These are phyloP conservation scores for Rhododendron ferrugineum DNA, from an alignment of 148 eudicot species.

Conservation along the genomic window DNA sequence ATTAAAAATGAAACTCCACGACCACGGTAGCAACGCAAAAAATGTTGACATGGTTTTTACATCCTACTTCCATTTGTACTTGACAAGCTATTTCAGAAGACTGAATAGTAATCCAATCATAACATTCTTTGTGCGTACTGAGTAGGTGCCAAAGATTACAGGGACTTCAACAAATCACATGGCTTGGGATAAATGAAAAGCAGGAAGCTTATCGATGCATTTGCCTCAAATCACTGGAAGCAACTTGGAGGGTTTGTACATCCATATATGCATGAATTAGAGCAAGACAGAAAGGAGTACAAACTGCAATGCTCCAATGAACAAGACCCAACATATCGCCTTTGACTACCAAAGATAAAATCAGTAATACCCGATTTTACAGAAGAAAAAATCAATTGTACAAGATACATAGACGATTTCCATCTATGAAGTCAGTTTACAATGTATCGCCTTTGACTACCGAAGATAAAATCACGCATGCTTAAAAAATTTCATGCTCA, in stretches of 20 bases:
- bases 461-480: slow-evolving; percentile 45
- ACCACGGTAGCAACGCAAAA: not conserved
- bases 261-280: not conserved
- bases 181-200: not conserved
- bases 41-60: not conserved
- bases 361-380: too few species aligned
- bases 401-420: not conserved
- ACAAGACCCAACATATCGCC: not conserved
- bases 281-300: not conserved
- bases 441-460: not conserved
- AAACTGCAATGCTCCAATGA: not conserved
- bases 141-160: not conserved
- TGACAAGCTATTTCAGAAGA: not conserved
- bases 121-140: not conserved
- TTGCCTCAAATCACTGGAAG: not conserved
- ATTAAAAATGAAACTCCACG: not conserved
- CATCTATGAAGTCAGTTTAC: not conserved
- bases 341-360: too few species aligned
- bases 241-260: not conserved
- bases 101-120: not conserved
- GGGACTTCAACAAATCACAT: not conserved
- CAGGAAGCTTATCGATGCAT: not conserved
- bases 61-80: not conserved
- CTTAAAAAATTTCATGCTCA: slow-evolving; percentile 90
- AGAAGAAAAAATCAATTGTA: not conserved